phyloP scores from a whole-genome alignment of 306 rosid species.

The Malus domestica region ASM211411v1 NC_041791.1:26959501-26960000 shows the following conservation, averaged over 20 bases:
- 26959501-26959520: constrained; percentile 92
- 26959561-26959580: background rate
- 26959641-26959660: background rate
- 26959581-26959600: background rate
- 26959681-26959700: background rate
- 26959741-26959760: background rate
- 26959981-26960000: constrained; percentile 34
- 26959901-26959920: constrained; percentile 73
- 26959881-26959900: constrained; percentile 85
- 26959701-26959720: background rate
- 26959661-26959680: background rate
- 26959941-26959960: constrained; percentile 47
- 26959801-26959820: background rate
- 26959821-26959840: background rate
- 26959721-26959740: background rate
- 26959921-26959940: constrained; percentile 58
- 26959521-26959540: constrained; percentile 44
- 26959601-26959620: background rate
- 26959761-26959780: background rate
- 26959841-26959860: constrained; percentile 80
- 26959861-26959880: constrained; percentile 69
- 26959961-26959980: constrained; percentile 41
- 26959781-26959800: background rate
- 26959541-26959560: background rate
- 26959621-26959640: background rate